Conservation (phyloP, 768 basidiomycete genomes). For the Boletus rubroflammeus region DNA sequence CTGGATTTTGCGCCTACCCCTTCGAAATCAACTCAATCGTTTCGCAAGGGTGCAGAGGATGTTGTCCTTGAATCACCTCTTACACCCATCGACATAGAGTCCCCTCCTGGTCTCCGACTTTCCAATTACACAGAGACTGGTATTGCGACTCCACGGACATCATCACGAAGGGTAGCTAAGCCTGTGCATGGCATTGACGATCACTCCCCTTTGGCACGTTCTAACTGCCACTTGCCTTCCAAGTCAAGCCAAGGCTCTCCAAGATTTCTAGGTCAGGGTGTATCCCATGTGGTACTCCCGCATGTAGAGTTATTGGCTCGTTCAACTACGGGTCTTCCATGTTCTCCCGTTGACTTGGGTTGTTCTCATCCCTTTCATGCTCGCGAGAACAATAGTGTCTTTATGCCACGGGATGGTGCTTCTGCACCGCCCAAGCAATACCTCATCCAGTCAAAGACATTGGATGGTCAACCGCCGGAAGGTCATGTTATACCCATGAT, state of each 20-base stretch:
- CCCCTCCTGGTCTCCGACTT: background rate
- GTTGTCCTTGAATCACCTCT: background rate
- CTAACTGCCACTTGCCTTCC: background rate
- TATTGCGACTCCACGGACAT: slow-evolving; percentile 18
- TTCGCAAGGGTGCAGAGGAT: background rate
- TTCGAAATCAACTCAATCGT: background rate
- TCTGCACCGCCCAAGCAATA: background rate
- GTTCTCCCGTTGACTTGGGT: background rate
- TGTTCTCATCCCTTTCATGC: background rate
- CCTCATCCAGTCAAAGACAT: background rate
- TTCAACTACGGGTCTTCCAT: background rate
- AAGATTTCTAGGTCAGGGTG: background rate
- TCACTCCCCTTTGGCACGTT: slow-evolving; percentile 1
- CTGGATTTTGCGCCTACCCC: background rate
- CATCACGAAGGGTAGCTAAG: slow-evolving; percentile 3
- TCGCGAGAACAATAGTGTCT: background rate
- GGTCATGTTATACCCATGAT: slow-evolving; percentile 5
- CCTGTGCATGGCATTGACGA: background rate
- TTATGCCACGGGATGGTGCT: background rate
- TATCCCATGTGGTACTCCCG: background rate
- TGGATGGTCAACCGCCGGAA: slow-evolving; percentile 1
- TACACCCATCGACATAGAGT: background rate
- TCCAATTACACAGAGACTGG: background rate
- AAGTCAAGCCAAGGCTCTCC: background rate
- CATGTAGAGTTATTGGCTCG: background rate